A percentile compares a stretch with the other conserved stretches of the same genome.
Evolutionary conservation across 176 grass and related monocot species (phyloP).

Genomic region (Aegilops longissima): DNA sequence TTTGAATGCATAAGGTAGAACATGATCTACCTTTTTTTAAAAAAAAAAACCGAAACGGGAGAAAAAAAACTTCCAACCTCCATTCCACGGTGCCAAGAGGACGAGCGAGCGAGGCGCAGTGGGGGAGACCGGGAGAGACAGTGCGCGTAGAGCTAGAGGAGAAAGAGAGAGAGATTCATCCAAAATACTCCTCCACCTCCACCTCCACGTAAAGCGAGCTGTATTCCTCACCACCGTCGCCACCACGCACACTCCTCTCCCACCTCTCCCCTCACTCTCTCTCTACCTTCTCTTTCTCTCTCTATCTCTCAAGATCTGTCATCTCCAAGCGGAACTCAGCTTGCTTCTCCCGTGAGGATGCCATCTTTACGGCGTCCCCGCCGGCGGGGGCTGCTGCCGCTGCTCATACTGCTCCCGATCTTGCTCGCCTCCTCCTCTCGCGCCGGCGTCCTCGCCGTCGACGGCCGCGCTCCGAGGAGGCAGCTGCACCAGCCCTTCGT

Average conservation of each 20-base stretch:
- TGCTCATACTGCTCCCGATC: constrained; percentile 10
- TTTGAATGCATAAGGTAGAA: too few species aligned
- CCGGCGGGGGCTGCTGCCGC: background rate
- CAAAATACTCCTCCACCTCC: constrained; percentile 33
- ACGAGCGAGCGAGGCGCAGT: background rate
- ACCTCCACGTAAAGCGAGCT: constrained; percentile 51
- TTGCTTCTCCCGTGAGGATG: constrained; percentile 40
- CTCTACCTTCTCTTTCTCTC: background rate
- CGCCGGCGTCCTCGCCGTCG: background rate
- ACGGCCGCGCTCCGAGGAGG: constrained; percentile 27
- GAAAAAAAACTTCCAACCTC: background rate
- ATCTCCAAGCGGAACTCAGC: background rate
- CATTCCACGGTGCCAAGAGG: background rate
- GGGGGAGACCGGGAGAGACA: background rate
- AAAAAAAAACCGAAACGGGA: background rate
- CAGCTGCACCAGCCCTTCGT: constrained; percentile 67
- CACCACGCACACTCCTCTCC: background rate
- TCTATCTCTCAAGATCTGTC: constrained; percentile 17
- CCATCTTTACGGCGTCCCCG: constrained; percentile 22
- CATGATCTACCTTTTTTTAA: too few species aligned
- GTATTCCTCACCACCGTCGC: constrained; percentile 36
- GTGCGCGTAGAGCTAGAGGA: background rate
- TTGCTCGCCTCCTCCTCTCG: constrained; percentile 39
- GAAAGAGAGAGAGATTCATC: background rate
- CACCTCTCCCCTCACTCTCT: background rate